A percentile compares a stretch with the other conserved stretches of the same genome.
These are phyloP conservation scores for Ceratorhiza oryzae-sativae DNA, from an alignment of 1,284 basidiomycete species.

Conservation along the genomic window DNA sequence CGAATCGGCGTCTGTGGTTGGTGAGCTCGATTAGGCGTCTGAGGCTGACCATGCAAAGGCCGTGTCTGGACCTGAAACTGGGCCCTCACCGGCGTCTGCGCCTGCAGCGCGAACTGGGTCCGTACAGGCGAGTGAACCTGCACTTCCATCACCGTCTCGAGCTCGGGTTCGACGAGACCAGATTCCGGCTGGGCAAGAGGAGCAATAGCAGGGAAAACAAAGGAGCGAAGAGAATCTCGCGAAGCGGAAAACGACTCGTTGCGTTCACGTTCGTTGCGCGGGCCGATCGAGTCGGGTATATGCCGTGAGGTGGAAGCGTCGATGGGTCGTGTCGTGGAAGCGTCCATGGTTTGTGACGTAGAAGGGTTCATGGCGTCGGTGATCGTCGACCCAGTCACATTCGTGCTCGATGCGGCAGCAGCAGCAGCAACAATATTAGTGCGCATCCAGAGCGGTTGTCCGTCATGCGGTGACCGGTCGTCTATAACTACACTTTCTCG, in stretches of 20 bases:
- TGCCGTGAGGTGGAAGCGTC: not conserved
- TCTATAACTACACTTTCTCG: conserved; percentile 1
- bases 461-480: conserved; percentile 29
- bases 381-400: not conserved
- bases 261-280: conserved; percentile 12
- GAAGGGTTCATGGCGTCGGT: not conserved
- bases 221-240: conserved; percentile 3
- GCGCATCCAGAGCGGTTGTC: not conserved
- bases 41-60: not conserved
- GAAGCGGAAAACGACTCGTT: not conserved
- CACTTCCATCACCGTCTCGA: not conserved
- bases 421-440: not conserved
- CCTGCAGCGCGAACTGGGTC: not conserved
- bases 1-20: not conserved
- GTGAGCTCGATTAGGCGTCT: not conserved
- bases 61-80: not conserved
- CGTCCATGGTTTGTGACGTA: not conserved
- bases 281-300: not conserved
- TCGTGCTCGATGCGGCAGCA: not conserved
- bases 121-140: not conserved
- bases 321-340: not conserved
- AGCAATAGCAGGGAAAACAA: conserved; percentile 1
- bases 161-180: not conserved
- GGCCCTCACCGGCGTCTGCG: not conserved
- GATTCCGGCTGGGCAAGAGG: not conserved